Base-by-base conservation (phyloP, 345 rosid genomes). In the Balakata baccata region DNA sequence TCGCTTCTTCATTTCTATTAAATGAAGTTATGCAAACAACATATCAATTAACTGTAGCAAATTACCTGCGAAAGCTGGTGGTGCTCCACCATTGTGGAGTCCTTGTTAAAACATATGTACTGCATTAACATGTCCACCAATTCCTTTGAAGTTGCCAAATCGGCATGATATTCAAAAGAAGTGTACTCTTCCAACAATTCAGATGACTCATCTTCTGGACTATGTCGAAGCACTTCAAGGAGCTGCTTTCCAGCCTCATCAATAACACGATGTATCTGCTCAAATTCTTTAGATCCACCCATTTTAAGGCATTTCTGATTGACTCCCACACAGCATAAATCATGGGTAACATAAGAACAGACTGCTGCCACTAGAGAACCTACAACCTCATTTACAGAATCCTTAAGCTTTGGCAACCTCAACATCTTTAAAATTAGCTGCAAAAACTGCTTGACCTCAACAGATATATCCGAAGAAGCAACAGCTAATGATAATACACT, bases 401-500 rank as follows among this genome's bases (percentile, higher is more conserved):
- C 85, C 64, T 83, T 88, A 76, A 78, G 68, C 61, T 80, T 75
- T 51, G 82, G 81, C 82, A 80, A 78, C 78, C 87, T 87, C 75
- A 92, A 81, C 70, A 87, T 79, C 88, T 83, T 92, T 75, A 85
- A 68, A 71, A 86, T 77, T 51, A 87, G 84, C 70, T 80, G 92
- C 59, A 95, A 82, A 75, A 95, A 86, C 80, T 85, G 87, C 79
- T 86, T 95, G 78, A 92, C 84, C 83, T 88, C 96, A 71, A 80
- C 76, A 74, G 96, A 77, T 74, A 90, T 66, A 81, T 92, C 96
- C 69, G 82, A 67, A 45, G 83, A 81, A 65, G 82, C 76, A 75
- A 74, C 72, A 69, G 98, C 85, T 58, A 83, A 80, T 72, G 94
- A 83, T 80, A 89, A 86, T 75, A 87, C 85, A 72, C 81, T 87